phyloP scores from a whole-genome alignment of 306 rosid genomes.

The Dryas alaskensis region DNA sequence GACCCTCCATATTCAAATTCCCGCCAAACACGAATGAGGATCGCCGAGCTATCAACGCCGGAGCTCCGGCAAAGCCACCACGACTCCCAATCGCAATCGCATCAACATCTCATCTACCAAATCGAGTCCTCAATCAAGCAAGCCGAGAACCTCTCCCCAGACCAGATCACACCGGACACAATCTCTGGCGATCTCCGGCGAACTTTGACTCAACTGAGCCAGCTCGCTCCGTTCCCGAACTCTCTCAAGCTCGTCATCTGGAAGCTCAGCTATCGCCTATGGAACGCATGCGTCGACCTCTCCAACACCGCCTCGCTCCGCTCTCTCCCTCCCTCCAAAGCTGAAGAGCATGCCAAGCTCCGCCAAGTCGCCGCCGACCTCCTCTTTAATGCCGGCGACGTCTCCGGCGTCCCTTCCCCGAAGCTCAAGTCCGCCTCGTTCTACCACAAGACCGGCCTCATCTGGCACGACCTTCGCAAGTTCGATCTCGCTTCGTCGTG shows the following conservation, averaged over 20 bases:
- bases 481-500: slow-evolving; percentile 82
- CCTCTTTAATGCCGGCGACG: slow-evolving; percentile 47
- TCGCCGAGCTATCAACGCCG: slow-evolving; percentile 66
- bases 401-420: slow-evolving; percentile 64
- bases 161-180: slow-evolving; percentile 30
- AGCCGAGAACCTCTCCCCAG: slow-evolving; percentile 45
- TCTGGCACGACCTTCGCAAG: slow-evolving; percentile 65
- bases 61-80: slow-evolving; percentile 33
- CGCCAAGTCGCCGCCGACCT: slow-evolving; percentile 79
- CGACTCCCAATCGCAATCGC: slow-evolving; percentile 33
- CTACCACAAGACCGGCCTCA: slow-evolving; percentile 70
- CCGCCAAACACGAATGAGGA: slow-evolving; percentile 77
- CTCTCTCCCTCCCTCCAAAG: slow-evolving; percentile 18
- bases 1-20: slow-evolving; percentile 12
- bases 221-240: slow-evolving; percentile 52
- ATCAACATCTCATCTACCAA: slow-evolving; percentile 40
- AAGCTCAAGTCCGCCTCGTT: slow-evolving; percentile 63
- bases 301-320: slow-evolving; percentile 62
- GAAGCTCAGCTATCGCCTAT: slow-evolving; percentile 92
- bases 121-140: slow-evolving; percentile 59
- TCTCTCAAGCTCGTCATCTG: slow-evolving; percentile 62
- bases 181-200: slow-evolving; percentile 49
- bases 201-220: slow-evolving; percentile 45
- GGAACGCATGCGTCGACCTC: slow-evolving; percentile 92
- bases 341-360: slow-evolving; percentile 59